A percentile compares a stretch with the other conserved stretches of the same genome.
phyloP scores from a whole-genome alignment of 441 rosid genomes.

The Gossypium gossypioides region DNA sequence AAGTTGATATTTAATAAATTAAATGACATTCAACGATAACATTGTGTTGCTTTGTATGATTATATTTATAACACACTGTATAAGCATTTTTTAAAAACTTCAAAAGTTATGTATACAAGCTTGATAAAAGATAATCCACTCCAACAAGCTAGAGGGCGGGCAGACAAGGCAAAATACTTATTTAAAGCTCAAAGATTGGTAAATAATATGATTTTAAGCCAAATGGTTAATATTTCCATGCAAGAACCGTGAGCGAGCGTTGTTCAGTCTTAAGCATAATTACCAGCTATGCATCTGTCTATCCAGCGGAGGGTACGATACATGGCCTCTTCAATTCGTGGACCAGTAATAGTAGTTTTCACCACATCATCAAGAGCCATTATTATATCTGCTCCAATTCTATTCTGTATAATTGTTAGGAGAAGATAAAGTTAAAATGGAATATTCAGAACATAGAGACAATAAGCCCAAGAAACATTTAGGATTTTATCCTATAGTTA shows the following conservation, averaged over 20 bases:
- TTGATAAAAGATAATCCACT: background rate
- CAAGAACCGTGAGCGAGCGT: background rate
- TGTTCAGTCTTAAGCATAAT: conserved; percentile 1
- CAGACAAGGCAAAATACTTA: conserved; percentile 2
- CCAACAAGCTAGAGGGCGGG: background rate
- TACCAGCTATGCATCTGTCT: conserved; percentile 66
- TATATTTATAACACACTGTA: background rate
- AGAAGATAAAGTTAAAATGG: conserved; percentile 7
- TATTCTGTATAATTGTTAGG: conserved; percentile 38
- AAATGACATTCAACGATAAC: background rate
- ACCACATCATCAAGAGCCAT: conserved; percentile 90
- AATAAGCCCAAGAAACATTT: background rate
- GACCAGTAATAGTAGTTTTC: conserved; percentile 65
- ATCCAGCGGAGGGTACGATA: conserved; percentile 78
- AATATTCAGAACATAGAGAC: background rate
- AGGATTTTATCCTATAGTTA: background rate
- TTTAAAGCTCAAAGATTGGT: background rate
- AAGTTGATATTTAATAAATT: background rate
- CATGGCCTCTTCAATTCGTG: conserved; percentile 74
- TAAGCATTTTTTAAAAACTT: background rate
- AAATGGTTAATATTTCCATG: background rate
- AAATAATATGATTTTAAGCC: background rate
- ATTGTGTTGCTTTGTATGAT: background rate
- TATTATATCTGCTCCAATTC: conserved; percentile 76
- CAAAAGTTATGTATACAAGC: background rate